Percentiles rank a stretch among this genome's conserved stretches.
Conservation (phyloP, 2,329 filamentous ascomycete genomes). For the Fusarium globosum region DNA sequence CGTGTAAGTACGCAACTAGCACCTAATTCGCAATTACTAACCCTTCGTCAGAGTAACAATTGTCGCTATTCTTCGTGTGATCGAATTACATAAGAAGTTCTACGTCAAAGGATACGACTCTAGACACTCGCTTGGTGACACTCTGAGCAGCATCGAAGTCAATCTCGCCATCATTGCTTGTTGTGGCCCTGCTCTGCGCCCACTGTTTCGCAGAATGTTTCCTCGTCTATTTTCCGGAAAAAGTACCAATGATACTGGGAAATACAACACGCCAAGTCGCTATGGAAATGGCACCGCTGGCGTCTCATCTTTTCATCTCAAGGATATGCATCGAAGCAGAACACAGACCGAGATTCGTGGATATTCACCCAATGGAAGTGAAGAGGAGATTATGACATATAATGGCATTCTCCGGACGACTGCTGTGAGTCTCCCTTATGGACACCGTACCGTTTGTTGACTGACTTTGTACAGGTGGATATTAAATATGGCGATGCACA, state of each 20-base stretch:
- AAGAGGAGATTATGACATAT: slow-evolving; percentile 44
- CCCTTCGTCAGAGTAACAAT: slow-evolving; percentile 44
- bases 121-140: slow-evolving; percentile 46
- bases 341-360: slow-evolving; percentile 36
- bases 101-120: slow-evolving; percentile 39
- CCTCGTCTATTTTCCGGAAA: slow-evolving; percentile 32
- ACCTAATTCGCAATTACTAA: neutral
- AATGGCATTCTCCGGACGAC: slow-evolving; percentile 39
- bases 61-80: slow-evolving; percentile 49
- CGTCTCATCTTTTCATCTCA: slow-evolving; percentile 20
- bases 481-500: neutral
- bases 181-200: slow-evolving; percentile 45
- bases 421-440: slow-evolving; percentile 1
- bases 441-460: neutral
- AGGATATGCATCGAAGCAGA: slow-evolving; percentile 26
- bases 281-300: slow-evolving; percentile 11
- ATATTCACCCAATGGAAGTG: slow-evolving; percentile 36
- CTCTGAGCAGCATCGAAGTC: slow-evolving; percentile 49
- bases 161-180: slow-evolving; percentile 54
- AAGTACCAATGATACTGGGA: neutral
- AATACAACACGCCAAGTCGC: slow-evolving; percentile 16
- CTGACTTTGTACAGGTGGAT: neutral
- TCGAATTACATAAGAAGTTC: slow-evolving; percentile 36
- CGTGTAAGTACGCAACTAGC: slow-evolving; percentile 43
- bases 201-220: slow-evolving; percentile 38